Evolutionary conservation across 2,329 filamentous ascomycete species (phyloP), one percentile per base, ranked within the genome.

Genomic region (Venturia oleaginea): DNA sequence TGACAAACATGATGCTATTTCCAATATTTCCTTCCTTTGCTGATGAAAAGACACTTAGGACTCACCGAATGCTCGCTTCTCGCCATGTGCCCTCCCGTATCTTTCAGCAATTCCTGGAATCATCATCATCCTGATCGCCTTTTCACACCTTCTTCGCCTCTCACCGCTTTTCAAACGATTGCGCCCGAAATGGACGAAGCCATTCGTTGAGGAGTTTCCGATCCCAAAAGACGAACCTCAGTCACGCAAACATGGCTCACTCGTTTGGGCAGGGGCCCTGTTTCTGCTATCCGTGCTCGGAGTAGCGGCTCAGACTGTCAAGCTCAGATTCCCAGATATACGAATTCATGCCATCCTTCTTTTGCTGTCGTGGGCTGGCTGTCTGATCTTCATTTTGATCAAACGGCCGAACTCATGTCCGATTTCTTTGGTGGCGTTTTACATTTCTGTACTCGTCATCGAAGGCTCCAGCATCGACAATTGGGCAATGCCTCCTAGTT

Each of bases 151-250:
- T 46, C 74, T 24, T 68, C 67, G 7, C 66, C 68, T 34, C 40
- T 70, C 1, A 59, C 40, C 59, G 19, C 59, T 60, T 3, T 60
- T 73, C 72, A 68, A n/a, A 32, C 19, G 22, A 48, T 51, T 22
- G 69, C 73, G 76, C 48, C 79, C 83, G 38, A 72, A 68, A 73
- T 86, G 84, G 83, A 77, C 76, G 24, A 74, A 69, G 59, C 76
- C 81, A 3, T 85, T 86, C 66, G 72, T 85, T n/a, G 69, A 76
- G 27, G 81, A 84, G 65, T 67, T 72, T 22, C 67, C 68, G n/a
- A 6, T 37, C 22, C 70, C 74, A 22, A 24, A 43, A 37, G 71
- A 72, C 62, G 68, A 71, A 42, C 68, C 65, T 34, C 51, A 67
- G 73, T 60, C 73, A 70, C 63, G 73, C 68, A 61, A 77, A 72